Base-by-base conservation (phyloP, 768 basidiomycete species). In the Melanogaster broomeanus region DNA sequence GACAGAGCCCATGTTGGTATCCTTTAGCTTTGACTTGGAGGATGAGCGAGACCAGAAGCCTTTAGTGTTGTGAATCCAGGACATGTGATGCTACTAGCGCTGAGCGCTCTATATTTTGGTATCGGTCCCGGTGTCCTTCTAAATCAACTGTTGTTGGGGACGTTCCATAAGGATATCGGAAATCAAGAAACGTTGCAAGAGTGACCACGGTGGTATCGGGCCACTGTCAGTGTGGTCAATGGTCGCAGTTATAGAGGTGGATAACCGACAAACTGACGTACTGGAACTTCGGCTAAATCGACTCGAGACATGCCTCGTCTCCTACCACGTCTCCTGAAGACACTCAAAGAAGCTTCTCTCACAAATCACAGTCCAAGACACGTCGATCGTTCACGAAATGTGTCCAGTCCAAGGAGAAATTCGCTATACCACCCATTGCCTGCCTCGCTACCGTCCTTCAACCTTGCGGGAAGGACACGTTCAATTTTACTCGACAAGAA, bases 401-500 rank as follows among this genome's bases (percentile, higher is more conserved):
- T 39, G 44, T 19, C 19, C 30, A 16, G 24, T 42, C 28, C 60
- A 51, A 51, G 61, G 42, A 52, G 72, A 68, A 55, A 75, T 69
- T 49, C 65, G 8, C 70, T 27, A 56, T 72, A 64, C 69, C 65
- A 55, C 71, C 74, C 25, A 47, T 66, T 18, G 64, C 71, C 40
- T 56, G 67, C 39, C 12, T 12, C 75, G 12, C 15, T 27, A 19
- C 79, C 82, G 7, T 77, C 80, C 41, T 73, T 80, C 38, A 72
- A 79, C 9, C 66, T 70, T 15, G 60, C 69, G 42, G 69, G 81
- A 48, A 64, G 74, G 16, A 68, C 69, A 33, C 74, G 72, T 42
- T 91, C 90, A 8, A 80, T 92, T 50, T 68, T 93, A 21, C 74
- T 91, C 22, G 73, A 80, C 47, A 62, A 73, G 18, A 88, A 83